Conservation (phyloP, 2,329 filamentous ascomycete species). For the Penicillium sp. region DNA sequence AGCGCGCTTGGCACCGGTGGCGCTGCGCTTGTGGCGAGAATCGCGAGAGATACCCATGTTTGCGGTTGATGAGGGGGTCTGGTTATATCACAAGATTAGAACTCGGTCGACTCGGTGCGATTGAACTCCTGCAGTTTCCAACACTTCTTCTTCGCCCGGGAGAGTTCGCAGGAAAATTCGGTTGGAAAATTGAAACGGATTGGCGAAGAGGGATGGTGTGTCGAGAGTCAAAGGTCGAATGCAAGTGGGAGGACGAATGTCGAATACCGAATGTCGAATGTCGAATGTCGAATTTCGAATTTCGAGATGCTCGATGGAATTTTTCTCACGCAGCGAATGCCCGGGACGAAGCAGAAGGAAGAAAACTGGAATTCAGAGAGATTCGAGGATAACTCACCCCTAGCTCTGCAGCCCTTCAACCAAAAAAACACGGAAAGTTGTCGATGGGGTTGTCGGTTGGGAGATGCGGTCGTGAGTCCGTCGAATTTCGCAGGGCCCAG, state of each 20-base stretch:
- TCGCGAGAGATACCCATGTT: constrained; percentile 99
- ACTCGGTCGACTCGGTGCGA: constrained; percentile 17
- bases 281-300: constrained; percentile 17
- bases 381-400: constrained; percentile 43
- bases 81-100: constrained; percentile 22
- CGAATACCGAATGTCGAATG: constrained; percentile 10
- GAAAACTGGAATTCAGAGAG: constrained; percentile 25
- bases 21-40: constrained; percentile 99
- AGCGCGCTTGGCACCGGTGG: constrained; percentile 96
- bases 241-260: constrained; percentile 6
- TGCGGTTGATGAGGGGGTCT: constrained; percentile 67
- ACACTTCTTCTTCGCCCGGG: constrained; percentile 24
- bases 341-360: constrained; percentile 32
- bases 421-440: constrained; percentile 46
- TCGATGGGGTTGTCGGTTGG: constrained; percentile 46
- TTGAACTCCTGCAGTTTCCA: constrained; percentile 16
- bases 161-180: constrained; percentile 2
- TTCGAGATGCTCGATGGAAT: constrained; percentile 9
- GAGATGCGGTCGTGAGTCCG: constrained; percentile 44
- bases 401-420: constrained; percentile 51
- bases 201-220: constrained; percentile 8
- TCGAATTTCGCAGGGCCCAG: constrained; percentile 47
- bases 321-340: constrained; percentile 19
- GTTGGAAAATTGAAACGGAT: constrained; percentile 3
- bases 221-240: constrained; percentile 1